phyloP scores from a whole-genome alignment of 1,139 yeast species.

The Trichomonascaceae sp. region DNA sequence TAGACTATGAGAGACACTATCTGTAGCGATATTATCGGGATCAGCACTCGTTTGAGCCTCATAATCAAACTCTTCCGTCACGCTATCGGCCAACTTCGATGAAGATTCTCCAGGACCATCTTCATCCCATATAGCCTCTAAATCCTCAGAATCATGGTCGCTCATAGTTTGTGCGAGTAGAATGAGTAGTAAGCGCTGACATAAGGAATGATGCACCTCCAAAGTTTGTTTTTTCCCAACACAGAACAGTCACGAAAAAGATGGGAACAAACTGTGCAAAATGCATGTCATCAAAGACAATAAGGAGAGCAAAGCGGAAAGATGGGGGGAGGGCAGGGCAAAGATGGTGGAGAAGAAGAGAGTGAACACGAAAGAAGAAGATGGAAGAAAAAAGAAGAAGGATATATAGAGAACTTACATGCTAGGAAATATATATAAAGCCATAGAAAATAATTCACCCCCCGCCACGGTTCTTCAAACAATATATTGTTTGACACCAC shows the following conservation, averaged over 20 bases:
- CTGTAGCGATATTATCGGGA: too few species aligned
- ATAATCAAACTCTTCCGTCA: too few species aligned
- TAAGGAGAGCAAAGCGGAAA: neutral
- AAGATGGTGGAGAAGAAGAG: neutral
- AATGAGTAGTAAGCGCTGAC: neutral
- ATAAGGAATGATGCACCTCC: neutral
- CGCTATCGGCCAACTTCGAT: neutral
- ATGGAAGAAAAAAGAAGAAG: neutral
- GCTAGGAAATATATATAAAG: too few species aligned
- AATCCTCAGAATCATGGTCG: conserved; percentile 2
- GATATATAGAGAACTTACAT: neutral
- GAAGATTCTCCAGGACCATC: neutral
- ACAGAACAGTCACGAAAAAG: neutral
- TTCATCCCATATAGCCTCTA: conserved; percentile 4
- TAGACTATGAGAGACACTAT: neutral
- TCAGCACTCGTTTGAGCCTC: too few species aligned
- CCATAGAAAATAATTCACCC: too few species aligned
- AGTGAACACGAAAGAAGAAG: neutral
- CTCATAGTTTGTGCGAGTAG: neutral
- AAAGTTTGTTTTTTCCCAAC: neutral
- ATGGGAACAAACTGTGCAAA: neutral
- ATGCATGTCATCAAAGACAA: neutral
- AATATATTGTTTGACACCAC: neutral
- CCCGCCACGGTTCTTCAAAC: too few species aligned
- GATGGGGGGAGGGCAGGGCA: neutral